Percentiles rank a stretch among this genome's conserved stretches.
Conservation (phyloP, 257 asterid genomes). For the Fraxinus cuspidata region DNA sequence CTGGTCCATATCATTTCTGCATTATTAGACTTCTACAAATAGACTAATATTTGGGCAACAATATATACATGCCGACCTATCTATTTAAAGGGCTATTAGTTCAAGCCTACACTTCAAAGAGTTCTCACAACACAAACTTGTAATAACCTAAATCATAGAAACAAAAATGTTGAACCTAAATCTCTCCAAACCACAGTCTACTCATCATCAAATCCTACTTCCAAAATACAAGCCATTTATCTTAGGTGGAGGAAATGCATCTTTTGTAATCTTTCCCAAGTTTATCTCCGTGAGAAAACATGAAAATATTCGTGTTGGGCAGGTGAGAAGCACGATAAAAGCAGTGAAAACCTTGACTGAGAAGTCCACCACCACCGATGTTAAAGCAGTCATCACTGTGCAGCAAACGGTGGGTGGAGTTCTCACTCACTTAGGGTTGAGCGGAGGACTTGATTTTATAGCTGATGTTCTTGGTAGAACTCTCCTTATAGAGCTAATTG, state of each 20-base stretch:
- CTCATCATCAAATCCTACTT: conserved; percentile 17
- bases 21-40: too few species aligned
- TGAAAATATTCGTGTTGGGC: neutral
- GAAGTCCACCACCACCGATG: conserved; percentile 28
- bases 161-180: conserved; percentile 26
- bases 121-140: too few species aligned
- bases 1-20: too few species aligned
- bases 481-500: conserved; percentile 28
- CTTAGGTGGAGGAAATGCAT: conserved; percentile 3
- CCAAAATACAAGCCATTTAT: conserved; percentile 25
- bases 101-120: too few species aligned
- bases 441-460: conserved; percentile 19
- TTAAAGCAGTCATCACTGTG: conserved; percentile 47
- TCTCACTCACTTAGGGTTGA: neutral
- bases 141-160: too few species aligned
- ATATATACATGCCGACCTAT: too few species aligned
- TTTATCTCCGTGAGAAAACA: neutral
- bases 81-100: too few species aligned
- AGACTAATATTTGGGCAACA: too few species aligned
- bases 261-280: neutral
- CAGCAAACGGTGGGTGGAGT: conserved; percentile 44
- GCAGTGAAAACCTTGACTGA: conserved; percentile 22
- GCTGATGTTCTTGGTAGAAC: conserved; percentile 25
- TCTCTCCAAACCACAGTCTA: neutral
- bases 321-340: conserved; percentile 13